Base-by-base conservation (phyloP, 768 basidiomycete genomes). In the Inosperma sp. region DNA sequence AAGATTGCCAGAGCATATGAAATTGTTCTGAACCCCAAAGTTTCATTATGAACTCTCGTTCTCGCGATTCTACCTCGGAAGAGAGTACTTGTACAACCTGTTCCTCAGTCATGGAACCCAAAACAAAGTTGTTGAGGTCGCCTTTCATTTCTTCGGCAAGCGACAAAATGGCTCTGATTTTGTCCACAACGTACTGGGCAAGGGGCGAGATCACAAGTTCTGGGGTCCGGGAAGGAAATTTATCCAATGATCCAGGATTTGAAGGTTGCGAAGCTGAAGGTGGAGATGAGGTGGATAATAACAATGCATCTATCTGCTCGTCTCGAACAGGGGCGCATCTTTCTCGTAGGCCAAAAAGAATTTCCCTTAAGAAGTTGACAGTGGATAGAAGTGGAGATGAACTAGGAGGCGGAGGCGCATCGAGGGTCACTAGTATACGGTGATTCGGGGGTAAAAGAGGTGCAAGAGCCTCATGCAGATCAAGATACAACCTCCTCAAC, bases 261-360 rank as follows among this genome's bases (percentile, higher is more conserved):
- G 22, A 41, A 37, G 27, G 22, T 23, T 37, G 33, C n/a, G 19
- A 31, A 16, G 41, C 26, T 19, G 54, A 30, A 23, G 56, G 52
- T 17, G 40, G 52, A 71, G 65, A 39, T 21, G 52, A 54, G 5
- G 67, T 64, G n/a, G 79, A 57, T 35, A 54, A 14, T 39, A 50
- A 75, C 59, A 35, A 83, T 60, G 59, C 56, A 49, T 84, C 79
- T 14, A 87, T 67, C 21, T 72, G 67, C 10, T 66, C 56, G 56
- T 89, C 87, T 29, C 84, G 76, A 14, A 75, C 68, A 5, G 87
- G 86, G 2, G 86, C 84, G 46, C 85, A 88, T 40, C 86, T 79
- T 58, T 79, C 64, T 14, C 74, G 75, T 10, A 88, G 67, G 21
- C 74, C 70, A 6, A 53, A 39, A 9, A 87, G 65, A 8, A 82